phyloP scores from a whole-genome alignment of 495 filamentous ascomycete genomes.

The Neurospora sp. region DNA sequence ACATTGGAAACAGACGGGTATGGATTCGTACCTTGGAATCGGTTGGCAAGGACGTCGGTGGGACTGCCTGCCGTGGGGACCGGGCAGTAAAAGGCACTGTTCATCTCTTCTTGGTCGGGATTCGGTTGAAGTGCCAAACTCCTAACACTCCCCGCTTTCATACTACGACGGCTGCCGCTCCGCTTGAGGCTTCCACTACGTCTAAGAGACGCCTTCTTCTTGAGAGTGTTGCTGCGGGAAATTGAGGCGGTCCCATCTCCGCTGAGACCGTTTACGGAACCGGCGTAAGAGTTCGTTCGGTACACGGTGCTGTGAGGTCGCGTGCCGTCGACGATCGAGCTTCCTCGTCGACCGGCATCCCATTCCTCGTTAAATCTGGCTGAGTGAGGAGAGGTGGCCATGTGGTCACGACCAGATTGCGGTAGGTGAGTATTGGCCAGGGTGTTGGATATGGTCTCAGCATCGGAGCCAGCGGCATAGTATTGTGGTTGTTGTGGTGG shows the following conservation, averaged over 20 bases:
- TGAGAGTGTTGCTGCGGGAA: constrained; percentile 67
- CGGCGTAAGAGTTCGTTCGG: constrained; percentile 36
- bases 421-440: constrained; percentile 29
- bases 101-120: constrained; percentile 57
- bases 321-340: constrained; percentile 45
- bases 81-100: constrained; percentile 80
- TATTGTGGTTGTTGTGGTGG: constrained; percentile 3
- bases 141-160: constrained; percentile 72
- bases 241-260: constrained; percentile 31
- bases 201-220: constrained; percentile 73
- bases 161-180: constrained; percentile 62
- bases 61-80: constrained; percentile 80
- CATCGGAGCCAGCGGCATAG: constrained; percentile 17
- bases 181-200: constrained; percentile 66
- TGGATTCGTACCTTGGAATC: constrained; percentile 71
- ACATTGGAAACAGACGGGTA: neutral
- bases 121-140: constrained; percentile 56
- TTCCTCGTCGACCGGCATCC: constrained; percentile 56
- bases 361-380: constrained; percentile 61
- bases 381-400: constrained; percentile 13
- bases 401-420: constrained; percentile 20
- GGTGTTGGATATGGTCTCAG: constrained; percentile 33
- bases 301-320: constrained; percentile 31
- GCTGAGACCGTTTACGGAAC: constrained; percentile 23
- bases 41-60: constrained; percentile 78